phyloP scores from a whole-genome alignment of 257 asterid genomes.

The Coffea canephora region DNA sequence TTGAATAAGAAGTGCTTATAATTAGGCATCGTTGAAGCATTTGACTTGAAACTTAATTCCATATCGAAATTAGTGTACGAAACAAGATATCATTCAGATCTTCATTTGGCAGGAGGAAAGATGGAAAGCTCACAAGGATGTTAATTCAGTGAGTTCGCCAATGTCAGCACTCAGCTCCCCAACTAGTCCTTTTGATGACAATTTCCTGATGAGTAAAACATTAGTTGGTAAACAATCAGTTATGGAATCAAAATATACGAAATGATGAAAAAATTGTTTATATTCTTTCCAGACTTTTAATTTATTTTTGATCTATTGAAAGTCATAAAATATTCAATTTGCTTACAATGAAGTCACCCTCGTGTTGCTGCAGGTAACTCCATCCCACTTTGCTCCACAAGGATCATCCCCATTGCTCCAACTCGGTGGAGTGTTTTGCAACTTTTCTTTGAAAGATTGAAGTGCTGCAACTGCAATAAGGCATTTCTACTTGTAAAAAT shows the following conservation, averaged over 20 bases:
- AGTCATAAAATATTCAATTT: background rate
- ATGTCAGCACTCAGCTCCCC: background rate
- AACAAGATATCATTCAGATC: background rate
- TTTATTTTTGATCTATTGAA: too few relatives aligned
- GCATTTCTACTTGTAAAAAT: too few relatives aligned
- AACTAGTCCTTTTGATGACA: background rate
- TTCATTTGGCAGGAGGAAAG: slow-evolving; percentile 38
- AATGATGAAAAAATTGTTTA: too few relatives aligned
- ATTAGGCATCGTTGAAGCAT: too few relatives aligned
- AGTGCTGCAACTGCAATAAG: slow-evolving; percentile 58
- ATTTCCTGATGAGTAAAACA: background rate
- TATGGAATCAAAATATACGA: slow-evolving; percentile 5
- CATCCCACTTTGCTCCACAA: slow-evolving; percentile 61
- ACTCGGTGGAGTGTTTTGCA: slow-evolving; percentile 62
- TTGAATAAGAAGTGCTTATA: background rate
- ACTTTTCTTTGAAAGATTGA: slow-evolving; percentile 58
- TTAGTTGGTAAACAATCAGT: too few relatives aligned
- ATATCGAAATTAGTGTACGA: too few relatives aligned
- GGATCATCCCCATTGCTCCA: slow-evolving; percentile 70
- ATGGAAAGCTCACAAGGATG: slow-evolving; percentile 21
- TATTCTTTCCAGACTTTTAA: too few relatives aligned
- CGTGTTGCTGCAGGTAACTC: slow-evolving; percentile 59
- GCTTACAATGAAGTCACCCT: slow-evolving; percentile 64
- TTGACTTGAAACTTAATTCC: background rate
- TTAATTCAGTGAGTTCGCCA: slow-evolving; percentile 60